Base-by-base conservation (phyloP, 257 asterid genomes). In the Phtheirospermum japonicum region DNA sequence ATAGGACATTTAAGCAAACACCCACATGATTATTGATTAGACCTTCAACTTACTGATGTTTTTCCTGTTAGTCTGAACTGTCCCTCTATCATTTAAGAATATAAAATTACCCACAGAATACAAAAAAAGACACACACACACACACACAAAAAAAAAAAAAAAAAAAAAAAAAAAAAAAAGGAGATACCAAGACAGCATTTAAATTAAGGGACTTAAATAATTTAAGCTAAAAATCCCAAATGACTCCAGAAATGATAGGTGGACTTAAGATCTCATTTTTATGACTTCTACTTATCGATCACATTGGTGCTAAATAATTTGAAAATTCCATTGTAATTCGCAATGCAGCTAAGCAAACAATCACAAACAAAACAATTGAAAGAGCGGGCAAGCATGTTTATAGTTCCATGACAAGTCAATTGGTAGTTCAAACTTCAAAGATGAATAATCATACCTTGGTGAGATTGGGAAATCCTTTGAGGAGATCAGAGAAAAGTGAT, bases 401-500 rank as follows among this genome's bases (percentile, higher is more conserved):
- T 23, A 23, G 28, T 23, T 23, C 28, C 28, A 23, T 3, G 19
- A 45, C 6, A 17, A 16, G 9, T 3, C 8, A 14, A 5, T 45
- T 7, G 26, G 26, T 6, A 8, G 20, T 14, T 48, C 53, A n/a
- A 16, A 8, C 26, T 48, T 28, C 40, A 30, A 36, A 26, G 16
- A 28, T 48, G 32, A 68, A 69, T 1, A 37, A 42, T 18, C 67
- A 48, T 66, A 84, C 98, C 95, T 85, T 50, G 26, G 79, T 62
- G 68, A 82, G 68, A 43, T 23, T 72, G 58, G 87, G 90, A 58
- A 81, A 91, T 58, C 77, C 82, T 36, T 73, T 63, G 49, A 86
- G 80, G 23, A 88, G 83, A 49, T 70, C 63, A 30, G 68, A 52
- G 74, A 86, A 84, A 46, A 88, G 75, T 31, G 82, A 78, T 6